Conservation (phyloP, 805 yeast genomes). For the Naumovozyma baii region DNA sequence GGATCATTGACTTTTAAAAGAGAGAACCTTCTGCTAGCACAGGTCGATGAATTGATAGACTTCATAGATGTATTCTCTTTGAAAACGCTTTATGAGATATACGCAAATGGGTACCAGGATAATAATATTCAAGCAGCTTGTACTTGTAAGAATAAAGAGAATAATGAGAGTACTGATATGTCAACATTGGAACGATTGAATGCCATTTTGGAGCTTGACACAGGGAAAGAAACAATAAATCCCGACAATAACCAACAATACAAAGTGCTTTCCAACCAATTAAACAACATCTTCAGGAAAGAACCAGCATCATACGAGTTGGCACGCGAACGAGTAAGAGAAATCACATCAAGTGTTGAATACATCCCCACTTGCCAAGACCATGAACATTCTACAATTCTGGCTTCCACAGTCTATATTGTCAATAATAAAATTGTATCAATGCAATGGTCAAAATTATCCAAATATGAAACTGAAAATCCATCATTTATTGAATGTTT, state of each 20-base stretch:
- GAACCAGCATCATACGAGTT: slow-evolving; percentile 19
- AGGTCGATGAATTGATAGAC: slow-evolving; percentile 7
- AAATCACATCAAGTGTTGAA: slow-evolving; percentile 8
- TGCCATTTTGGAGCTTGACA: slow-evolving; percentile 4
- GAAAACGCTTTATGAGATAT: slow-evolving; percentile 10
- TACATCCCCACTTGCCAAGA: slow-evolving; percentile 23
- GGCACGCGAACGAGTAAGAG: slow-evolving; percentile 20
- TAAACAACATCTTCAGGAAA: slow-evolving; percentile 11
- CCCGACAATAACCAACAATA: slow-evolving; percentile 1
- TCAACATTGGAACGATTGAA: not conserved
- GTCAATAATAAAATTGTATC: slow-evolving; percentile 24
- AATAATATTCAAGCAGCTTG: not conserved
- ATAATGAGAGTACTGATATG: not conserved
- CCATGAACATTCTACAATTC: slow-evolving; percentile 12
- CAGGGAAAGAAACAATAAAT: not conserved
- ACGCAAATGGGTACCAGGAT: not conserved
- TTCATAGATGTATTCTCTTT: slow-evolving; percentile 16
- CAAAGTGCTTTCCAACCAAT: slow-evolving; percentile 4
- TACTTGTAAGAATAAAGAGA: not conserved
- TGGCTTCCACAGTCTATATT: slow-evolving; percentile 16
- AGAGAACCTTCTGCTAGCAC: slow-evolving; percentile 1
- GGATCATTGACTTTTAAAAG: slow-evolving; percentile 10
- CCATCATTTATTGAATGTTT: slow-evolving; percentile 25
- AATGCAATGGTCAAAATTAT: slow-evolving; percentile 20
- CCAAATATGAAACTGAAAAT: slow-evolving; percentile 12